Evolutionary conservation across 2,329 filamentous ascomycete genomes (phyloP).

Genomic region (Dryadomyces sulphureus): DNA sequence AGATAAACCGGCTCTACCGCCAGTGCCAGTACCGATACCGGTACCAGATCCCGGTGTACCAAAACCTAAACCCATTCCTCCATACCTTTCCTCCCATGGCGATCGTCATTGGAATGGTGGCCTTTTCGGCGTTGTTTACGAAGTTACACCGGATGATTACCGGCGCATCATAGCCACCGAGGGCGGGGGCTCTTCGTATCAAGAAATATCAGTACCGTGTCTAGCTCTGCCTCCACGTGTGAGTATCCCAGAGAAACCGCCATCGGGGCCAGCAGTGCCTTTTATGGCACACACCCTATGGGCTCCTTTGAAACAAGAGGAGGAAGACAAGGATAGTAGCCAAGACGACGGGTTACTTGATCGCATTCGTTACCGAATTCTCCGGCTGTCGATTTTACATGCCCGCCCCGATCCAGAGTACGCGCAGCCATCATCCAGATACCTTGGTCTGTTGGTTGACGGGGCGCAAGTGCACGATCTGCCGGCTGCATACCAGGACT

Average conservation of each 20-base stretch:
- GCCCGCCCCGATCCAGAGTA: slow-evolving; percentile 53
- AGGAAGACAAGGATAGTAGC: slow-evolving; percentile 9
- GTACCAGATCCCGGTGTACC: neutral
- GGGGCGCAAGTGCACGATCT: slow-evolving; percentile 72
- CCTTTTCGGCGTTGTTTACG: slow-evolving; percentile 86
- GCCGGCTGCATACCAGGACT: slow-evolving; percentile 61
- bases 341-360: slow-evolving; percentile 9
- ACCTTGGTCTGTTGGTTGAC: slow-evolving; percentile 63
- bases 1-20: slow-evolving; percentile 15
- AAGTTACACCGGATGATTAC: slow-evolving; percentile 74
- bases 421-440: slow-evolving; percentile 71
- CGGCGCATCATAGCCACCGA: slow-evolving; percentile 79
- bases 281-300: slow-evolving; percentile 82
- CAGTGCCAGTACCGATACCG: slow-evolving; percentile 9
- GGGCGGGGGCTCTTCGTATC: slow-evolving; percentile 72
- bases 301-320: slow-evolving; percentile 39
- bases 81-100: slow-evolving; percentile 21
- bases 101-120: slow-evolving; percentile 58
- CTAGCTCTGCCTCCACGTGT: slow-evolving; percentile 44
- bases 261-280: slow-evolving; percentile 36
- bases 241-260: slow-evolving; percentile 51
- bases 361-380: slow-evolving; percentile 13
- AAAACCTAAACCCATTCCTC: neutral
- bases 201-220: slow-evolving; percentile 70
- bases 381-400: slow-evolving; percentile 27